These are phyloP conservation scores for Xylaria arbuscula DNA, from an alignment of 2,329 filamentous ascomycete genomes.

Conservation along the genomic window DNA sequence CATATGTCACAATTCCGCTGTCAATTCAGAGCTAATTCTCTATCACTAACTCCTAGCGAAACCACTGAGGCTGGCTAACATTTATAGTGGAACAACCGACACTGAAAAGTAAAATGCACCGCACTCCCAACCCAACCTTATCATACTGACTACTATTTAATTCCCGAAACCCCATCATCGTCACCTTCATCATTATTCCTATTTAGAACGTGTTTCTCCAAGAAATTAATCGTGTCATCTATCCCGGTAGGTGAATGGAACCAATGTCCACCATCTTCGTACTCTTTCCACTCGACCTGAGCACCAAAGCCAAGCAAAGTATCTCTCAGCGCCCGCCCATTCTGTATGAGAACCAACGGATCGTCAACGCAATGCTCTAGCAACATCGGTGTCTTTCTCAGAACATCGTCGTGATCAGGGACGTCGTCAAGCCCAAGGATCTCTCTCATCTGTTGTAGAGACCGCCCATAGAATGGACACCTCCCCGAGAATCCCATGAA, in stretches of 20 bases:
- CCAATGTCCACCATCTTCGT: constrained; percentile 58
- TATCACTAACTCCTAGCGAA: too few species aligned
- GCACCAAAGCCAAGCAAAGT: constrained; percentile 53
- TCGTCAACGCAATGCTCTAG: constrained; percentile 61
- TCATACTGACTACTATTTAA: not conserved
- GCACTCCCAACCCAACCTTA: too few species aligned
- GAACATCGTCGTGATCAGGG: constrained; percentile 43
- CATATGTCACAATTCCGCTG: too few species aligned
- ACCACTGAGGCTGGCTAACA: too few species aligned
- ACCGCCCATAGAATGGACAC: constrained; percentile 41
- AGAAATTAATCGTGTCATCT: constrained; percentile 55
- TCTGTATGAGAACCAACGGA: constrained; percentile 53
- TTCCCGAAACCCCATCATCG: not conserved
- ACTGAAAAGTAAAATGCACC: too few species aligned
- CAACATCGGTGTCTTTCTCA: constrained; percentile 57
- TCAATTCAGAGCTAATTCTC: too few species aligned
- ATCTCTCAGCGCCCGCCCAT: constrained; percentile 53
- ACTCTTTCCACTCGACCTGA: constrained; percentile 56
- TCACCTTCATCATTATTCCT: not conserved
- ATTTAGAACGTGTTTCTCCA: constrained; percentile 39
- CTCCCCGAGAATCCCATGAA: constrained; percentile 46
- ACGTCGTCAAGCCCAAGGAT: constrained; percentile 47
- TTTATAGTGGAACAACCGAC: too few species aligned
- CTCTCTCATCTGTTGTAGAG: constrained; percentile 43
- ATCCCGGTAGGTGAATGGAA: constrained; percentile 57